phyloP scores from a whole-genome alignment of 73 alveolate genomes.

The Paramecium primaurelia region DNA sequence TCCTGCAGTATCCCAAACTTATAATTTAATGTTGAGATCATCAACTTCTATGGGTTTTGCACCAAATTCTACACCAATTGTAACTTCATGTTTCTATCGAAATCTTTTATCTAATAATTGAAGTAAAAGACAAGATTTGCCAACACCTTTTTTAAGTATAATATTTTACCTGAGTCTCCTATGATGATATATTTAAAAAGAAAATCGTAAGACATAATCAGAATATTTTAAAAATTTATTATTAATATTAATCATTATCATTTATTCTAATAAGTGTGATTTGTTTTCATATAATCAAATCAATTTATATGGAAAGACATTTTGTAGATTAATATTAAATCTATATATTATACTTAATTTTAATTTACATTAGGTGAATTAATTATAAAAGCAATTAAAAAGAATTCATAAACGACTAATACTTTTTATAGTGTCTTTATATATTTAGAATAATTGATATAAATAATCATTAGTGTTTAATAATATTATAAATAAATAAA shows the following conservation, averaged over 20 bases:
- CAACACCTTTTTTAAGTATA: slow-evolving; percentile 73
- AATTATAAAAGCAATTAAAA: too few relatives aligned
- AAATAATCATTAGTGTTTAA: too few relatives aligned
- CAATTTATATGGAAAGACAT: not conserved
- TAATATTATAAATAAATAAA: too few relatives aligned
- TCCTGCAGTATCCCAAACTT: slow-evolving; percentile 74
- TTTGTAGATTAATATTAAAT: not conserved
- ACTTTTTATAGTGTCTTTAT: too few relatives aligned
- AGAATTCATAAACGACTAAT: not conserved
- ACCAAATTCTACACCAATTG: slow-evolving; percentile 95
- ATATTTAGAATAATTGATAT: too few relatives aligned
- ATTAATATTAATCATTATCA: not conserved
- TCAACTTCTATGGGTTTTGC: slow-evolving; percentile 83
- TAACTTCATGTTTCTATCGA: slow-evolving; percentile 86
- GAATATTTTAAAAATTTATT: not conserved
- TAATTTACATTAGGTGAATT: not conserved
- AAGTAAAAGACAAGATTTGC: slow-evolving; percentile 86
- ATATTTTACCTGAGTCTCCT: slow-evolving; percentile 79
- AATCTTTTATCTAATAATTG: slow-evolving; percentile 88
- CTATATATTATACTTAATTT: not conserved
- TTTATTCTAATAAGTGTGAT: not conserved
- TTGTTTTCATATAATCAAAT: not conserved
- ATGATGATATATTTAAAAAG: slow-evolving; percentile 82
- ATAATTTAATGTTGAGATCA: slow-evolving; percentile 73
- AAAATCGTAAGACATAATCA: slow-evolving; percentile 68